These are phyloP conservation scores for Cladophialophora immunda DNA, from an alignment of 2,329 filamentous ascomycete species.

Conservation along the genomic window DNA sequence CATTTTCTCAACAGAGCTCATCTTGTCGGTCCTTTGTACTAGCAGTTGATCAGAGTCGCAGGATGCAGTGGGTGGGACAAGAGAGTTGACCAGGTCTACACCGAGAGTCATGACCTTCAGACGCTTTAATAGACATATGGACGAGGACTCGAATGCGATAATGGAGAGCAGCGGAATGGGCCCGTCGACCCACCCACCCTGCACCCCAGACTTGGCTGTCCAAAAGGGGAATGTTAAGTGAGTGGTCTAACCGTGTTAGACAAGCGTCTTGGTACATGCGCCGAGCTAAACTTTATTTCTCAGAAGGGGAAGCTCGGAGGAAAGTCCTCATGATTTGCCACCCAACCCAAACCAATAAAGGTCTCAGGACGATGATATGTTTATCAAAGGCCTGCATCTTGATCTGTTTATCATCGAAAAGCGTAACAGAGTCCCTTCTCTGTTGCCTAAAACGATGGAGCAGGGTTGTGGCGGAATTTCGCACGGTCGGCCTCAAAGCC, in stretches of 20 bases:
- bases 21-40: not conserved
- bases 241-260: conserved; percentile 3
- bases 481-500: not conserved
- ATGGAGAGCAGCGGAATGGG: not conserved
- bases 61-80: not conserved
- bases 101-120: not conserved
- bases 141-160: not conserved
- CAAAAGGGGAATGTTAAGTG: conserved; percentile 18
- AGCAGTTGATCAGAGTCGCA: not conserved
- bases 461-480: not conserved
- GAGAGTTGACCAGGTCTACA: not conserved
- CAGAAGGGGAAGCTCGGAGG: conserved; percentile 9
- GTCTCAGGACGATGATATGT: conserved; percentile 1
- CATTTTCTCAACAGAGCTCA: not conserved
- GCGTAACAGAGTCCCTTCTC: not conserved
- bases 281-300: not conserved
- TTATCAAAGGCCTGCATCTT: not conserved
- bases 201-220: not conserved
- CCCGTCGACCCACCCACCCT: not conserved
- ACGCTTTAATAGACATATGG: not conserved
- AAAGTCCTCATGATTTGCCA: not conserved
- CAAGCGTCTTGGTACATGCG: not conserved
- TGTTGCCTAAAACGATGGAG: not conserved
- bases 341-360: conserved; percentile 12
- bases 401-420: not conserved